Conservation (phyloP, 139 green algal genomes). For the Ulvella scutata region DNA sequence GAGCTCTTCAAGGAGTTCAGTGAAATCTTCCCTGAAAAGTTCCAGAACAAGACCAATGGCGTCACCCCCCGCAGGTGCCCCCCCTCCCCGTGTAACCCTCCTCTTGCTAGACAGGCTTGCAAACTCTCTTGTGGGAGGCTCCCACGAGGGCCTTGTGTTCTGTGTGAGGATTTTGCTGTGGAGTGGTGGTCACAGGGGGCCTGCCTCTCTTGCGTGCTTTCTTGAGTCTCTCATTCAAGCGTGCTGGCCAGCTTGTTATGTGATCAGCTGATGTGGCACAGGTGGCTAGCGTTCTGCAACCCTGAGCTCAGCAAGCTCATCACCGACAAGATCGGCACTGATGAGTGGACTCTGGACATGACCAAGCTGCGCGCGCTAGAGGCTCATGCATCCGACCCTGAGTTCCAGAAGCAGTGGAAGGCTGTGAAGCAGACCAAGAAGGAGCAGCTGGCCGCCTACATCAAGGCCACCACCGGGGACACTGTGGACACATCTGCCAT, state of each 20-base stretch:
- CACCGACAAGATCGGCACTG: constrained; percentile 65
- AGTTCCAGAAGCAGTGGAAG: constrained; percentile 54
- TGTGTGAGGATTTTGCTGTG: too few relatives aligned
- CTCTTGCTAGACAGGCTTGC: too few relatives aligned
- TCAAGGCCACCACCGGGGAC: constrained; percentile 58
- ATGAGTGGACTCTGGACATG: constrained; percentile 53
- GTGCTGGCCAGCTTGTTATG: background rate
- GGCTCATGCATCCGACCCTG: constrained; percentile 31
- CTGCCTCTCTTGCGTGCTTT: too few relatives aligned
- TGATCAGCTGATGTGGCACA: background rate
- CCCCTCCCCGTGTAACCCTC: too few relatives aligned
- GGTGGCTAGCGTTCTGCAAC: constrained; percentile 97
- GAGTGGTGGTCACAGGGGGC: too few relatives aligned
- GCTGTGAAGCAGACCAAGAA: constrained; percentile 80
- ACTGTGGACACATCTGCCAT: constrained; percentile 55
- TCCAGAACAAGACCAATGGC: constrained; percentile 98
- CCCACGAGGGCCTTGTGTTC: too few relatives aligned
- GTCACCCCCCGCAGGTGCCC: constrained; percentile 62
- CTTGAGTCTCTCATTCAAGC: too few relatives aligned
- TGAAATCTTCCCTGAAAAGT: constrained; percentile 48
- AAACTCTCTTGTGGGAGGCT: too few relatives aligned
- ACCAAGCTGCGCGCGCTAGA: constrained; percentile 18
- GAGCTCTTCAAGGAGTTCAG: constrained; percentile 69
- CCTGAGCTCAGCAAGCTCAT: constrained; percentile 74
- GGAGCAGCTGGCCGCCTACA: constrained; percentile 43